Evolutionary conservation across 1,139 yeast species (phyloP).

Genomic region (Candida dubliniensis): DNA sequence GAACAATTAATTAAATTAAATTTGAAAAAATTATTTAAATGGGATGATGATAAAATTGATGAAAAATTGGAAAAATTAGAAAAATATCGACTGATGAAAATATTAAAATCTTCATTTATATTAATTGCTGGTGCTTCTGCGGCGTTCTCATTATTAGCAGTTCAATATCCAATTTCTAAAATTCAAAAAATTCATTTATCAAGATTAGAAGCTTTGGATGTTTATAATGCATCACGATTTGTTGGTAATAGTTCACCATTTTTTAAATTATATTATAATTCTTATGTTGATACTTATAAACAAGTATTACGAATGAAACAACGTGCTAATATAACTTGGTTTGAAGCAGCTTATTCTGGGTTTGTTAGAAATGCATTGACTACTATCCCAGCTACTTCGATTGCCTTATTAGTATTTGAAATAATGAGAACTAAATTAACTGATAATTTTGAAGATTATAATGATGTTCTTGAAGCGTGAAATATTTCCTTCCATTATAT

Average conservation of each 20-base stretch:
- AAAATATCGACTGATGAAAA: constrained; percentile 44
- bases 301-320: constrained; percentile 57
- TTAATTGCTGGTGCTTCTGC: constrained; percentile 90
- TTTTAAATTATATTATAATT: constrained; percentile 57
- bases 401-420: constrained; percentile 83
- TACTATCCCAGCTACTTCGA: constrained; percentile 83
- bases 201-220: constrained; percentile 76
- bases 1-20: constrained; percentile 24
- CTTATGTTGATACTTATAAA: constrained; percentile 70
- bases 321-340: constrained; percentile 58
- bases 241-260: constrained; percentile 32
- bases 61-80: constrained; percentile 32
- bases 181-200: constrained; percentile 78
- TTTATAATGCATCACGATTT: constrained; percentile 52
- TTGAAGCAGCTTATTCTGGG: constrained; percentile 74
- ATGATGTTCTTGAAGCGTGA: constrained; percentile 15
- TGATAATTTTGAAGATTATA: constrained; percentile 28
- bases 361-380: constrained; percentile 70
- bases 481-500: background rate
- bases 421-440: constrained; percentile 61
- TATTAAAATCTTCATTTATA: constrained; percentile 68
- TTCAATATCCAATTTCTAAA: constrained; percentile 82
- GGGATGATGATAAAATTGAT: constrained; percentile 28
- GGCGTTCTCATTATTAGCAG: constrained; percentile 69
- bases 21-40: constrained; percentile 22